Evolutionary conservation across 441 rosid species (phyloP), one percentile per base, ranked within the genome.

Genomic region (Jatropha multifida): DNA sequence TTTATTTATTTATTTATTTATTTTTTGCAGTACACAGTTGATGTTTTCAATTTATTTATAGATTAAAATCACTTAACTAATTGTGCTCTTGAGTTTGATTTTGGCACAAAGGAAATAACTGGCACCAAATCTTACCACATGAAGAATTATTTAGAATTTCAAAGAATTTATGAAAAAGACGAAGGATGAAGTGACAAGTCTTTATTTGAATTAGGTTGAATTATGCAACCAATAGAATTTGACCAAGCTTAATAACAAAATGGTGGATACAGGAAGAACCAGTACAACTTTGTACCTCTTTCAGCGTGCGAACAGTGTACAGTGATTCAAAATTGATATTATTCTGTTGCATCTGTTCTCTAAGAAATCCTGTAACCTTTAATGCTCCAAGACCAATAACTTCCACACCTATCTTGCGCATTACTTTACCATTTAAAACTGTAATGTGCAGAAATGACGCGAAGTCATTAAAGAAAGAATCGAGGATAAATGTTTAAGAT

Each of bases 381-480:
- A 92, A 76, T 56, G 94, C 97, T 85, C 98, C 98, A 60, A 90
- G 60, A 60, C 97, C 92, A 5, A 82, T 83, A 56, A 85, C 89
- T 87, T 94, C 98, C 80, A 92, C 96, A 52, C 99, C 99, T 73
- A 92, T 90, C 79, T 89, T 85, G 56, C 85, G 92, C 97, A 88
- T 92, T 68, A 92, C 97, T 84, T 91, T 91, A 69, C 97, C 99
- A 74, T 92, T 73, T 73, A 94, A 83, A 88, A 94, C 99, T 94
- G 81, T 71, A 80, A 76, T 80, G 69, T 42, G 66, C 32, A 76
- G 74, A 4, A 54, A 5, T n/a, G 20, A 13, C 14, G 58, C 58
- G 2, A 54, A 54, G 7, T 4, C n/a, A 18, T 54, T 54, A 54
- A 5, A 18, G n/a, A 15, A 15, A 54, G n/a, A 54, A 54, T 7